Percentiles rank a stretch among this genome's conserved stretches.
Conservation (phyloP, 306 rosid species). For the Prunus armeniaca region DNA sequence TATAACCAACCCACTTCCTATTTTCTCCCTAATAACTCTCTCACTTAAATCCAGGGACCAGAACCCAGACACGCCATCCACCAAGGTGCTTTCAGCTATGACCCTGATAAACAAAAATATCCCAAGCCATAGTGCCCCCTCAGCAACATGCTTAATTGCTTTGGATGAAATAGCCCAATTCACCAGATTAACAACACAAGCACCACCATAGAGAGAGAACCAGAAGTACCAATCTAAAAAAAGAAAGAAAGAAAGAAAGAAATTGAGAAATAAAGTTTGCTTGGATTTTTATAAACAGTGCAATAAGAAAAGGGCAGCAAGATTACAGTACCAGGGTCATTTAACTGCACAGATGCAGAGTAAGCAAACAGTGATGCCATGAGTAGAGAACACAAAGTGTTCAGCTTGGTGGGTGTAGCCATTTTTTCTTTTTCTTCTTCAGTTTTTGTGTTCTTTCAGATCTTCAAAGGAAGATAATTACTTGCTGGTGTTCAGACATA, state of each 20-base stretch:
- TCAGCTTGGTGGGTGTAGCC: constrained; percentile 34
- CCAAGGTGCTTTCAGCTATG: constrained; percentile 33
- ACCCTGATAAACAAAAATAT: constrained; percentile 41
- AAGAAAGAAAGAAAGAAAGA: not conserved
- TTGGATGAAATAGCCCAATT: constrained; percentile 33
- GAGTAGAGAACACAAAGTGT: constrained; percentile 38
- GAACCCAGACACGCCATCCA: constrained; percentile 38
- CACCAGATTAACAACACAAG: constrained; percentile 49
- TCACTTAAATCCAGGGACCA: constrained; percentile 59
- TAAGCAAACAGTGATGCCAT: constrained; percentile 65
- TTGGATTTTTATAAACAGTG: not conserved
- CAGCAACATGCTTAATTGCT: constrained; percentile 27
- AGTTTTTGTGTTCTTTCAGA: not conserved
- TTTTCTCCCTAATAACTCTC: constrained; percentile 63
- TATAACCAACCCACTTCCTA: constrained; percentile 48
- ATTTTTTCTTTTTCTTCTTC: constrained; percentile 17
- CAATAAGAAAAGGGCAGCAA: not conserved
- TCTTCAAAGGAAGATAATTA: constrained; percentile 5
- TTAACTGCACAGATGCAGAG: constrained; percentile 63
- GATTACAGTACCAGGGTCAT: constrained; percentile 47
- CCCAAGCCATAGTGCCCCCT: constrained; percentile 37
- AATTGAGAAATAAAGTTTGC: not conserved
- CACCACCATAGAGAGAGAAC: constrained; percentile 58
- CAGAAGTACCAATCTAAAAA: constrained; percentile 70
- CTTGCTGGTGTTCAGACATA: not conserved